Conservation (phyloP, 768 basidiomycete species). For the Amanita molliuscula region DNA sequence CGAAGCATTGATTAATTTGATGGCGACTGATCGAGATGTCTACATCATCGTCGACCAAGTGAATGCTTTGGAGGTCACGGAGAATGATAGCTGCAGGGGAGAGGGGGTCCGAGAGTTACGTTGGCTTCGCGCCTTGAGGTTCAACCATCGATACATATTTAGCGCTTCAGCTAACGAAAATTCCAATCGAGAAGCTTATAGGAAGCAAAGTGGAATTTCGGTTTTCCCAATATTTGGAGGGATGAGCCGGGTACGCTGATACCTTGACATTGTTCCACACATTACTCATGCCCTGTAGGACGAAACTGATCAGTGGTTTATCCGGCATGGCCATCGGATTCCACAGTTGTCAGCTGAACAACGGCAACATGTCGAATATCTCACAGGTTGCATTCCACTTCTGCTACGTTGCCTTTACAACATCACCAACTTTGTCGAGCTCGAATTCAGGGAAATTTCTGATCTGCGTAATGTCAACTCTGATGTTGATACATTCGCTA, state of each 20-base stretch:
- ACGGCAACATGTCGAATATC: slow-evolving; percentile 9
- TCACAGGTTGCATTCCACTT: slow-evolving; percentile 10
- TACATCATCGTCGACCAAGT: slow-evolving; percentile 11
- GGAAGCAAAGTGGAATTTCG: slow-evolving; percentile 9
- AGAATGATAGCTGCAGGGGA: neutral
- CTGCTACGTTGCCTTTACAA: slow-evolving; percentile 10
- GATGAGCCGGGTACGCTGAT: slow-evolving; percentile 9
- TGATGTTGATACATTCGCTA: slow-evolving; percentile 7
- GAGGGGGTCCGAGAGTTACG: neutral
- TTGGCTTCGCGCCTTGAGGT: slow-evolving; percentile 5
- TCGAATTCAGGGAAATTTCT: slow-evolving; percentile 2
- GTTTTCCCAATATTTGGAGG: slow-evolving; percentile 8
- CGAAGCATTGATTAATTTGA: slow-evolving; percentile 4
- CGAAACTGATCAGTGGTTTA: slow-evolving; percentile 10
- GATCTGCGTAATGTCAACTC: slow-evolving; percentile 6
- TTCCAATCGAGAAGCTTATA: slow-evolving; percentile 7
- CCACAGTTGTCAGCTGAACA: slow-evolving; percentile 9
- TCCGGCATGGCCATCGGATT: slow-evolving; percentile 3
- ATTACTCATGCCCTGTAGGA: slow-evolving; percentile 9
- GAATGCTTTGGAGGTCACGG: slow-evolving; percentile 6
- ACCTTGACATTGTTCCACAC: slow-evolving; percentile 5
- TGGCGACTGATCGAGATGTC: slow-evolving; percentile 9
- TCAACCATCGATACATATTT: slow-evolving; percentile 7
- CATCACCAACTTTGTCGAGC: slow-evolving; percentile 5
- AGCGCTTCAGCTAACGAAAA: slow-evolving; percentile 11